Evolutionary conservation across 345 rosid genomes (phyloP).

Genomic region (Eucalyptus brandiana): DNA sequence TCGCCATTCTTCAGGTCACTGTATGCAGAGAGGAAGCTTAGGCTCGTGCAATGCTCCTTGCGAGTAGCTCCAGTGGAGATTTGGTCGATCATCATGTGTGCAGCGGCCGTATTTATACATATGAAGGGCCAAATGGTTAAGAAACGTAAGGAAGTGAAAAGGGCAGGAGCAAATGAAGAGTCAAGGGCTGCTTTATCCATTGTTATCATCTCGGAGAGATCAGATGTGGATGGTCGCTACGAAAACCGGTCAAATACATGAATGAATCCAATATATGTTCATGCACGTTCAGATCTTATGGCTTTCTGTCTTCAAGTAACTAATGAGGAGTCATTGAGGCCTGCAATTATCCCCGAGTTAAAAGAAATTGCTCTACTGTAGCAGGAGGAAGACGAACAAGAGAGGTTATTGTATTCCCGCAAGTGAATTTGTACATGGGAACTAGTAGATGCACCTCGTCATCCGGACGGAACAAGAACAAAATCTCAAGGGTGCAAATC

Average conservation of each 20-base stretch:
- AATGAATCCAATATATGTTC: not conserved
- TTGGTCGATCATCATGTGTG: not conserved
- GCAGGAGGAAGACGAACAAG: not conserved
- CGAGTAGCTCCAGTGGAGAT: not conserved
- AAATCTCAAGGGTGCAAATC: not conserved
- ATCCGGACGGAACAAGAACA: not conserved
- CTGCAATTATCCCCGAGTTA: not conserved
- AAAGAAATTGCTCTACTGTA: not conserved
- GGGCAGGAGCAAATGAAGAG: not conserved
- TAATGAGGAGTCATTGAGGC: not conserved
- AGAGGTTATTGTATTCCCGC: not conserved
- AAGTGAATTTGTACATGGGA: not conserved
- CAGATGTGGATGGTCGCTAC: not conserved
- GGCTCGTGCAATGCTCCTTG: not conserved
- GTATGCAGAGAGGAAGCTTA: not conserved
- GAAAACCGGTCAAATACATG: not conserved
- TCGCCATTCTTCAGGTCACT: not conserved
- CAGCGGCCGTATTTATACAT: not conserved
- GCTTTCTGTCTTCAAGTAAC: not conserved
- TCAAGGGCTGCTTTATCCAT: not conserved
- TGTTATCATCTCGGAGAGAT: not conserved
- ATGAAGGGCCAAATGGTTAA: not conserved
- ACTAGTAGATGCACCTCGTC: not conserved
- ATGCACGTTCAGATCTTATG: not conserved
- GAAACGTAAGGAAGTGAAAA: not conserved